phyloP scores from a whole-genome alignment of 2,329 filamentous ascomycete species.

The Pseudocercospora fuligena region DNA sequence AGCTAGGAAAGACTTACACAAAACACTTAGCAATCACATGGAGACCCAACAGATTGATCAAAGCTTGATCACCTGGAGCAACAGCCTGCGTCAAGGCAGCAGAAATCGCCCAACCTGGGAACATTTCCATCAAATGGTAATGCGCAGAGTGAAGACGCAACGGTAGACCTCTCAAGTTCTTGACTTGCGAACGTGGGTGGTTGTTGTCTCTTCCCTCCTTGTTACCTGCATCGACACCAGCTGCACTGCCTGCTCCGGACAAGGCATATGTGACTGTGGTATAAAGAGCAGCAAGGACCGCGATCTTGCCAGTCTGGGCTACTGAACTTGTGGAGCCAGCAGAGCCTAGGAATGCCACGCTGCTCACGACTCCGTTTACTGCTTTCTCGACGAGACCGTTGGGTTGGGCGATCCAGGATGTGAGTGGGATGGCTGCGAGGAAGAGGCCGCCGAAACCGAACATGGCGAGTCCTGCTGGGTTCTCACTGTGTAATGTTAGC shows the following conservation, averaged over 20 bases:
- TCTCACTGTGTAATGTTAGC: constrained; percentile 25
- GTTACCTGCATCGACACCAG: constrained; percentile 30
- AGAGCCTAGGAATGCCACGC: constrained; percentile 32
- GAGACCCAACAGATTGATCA: constrained; percentile 39
- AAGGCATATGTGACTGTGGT: constrained; percentile 37
- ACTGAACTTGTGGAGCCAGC: constrained; percentile 28
- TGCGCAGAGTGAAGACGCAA: constrained; percentile 36
- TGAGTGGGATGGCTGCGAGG: constrained; percentile 38
- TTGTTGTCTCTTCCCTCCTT: constrained; percentile 37
- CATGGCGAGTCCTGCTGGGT: constrained; percentile 35
- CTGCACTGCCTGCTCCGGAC: constrained; percentile 35
- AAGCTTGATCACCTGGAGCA: constrained; percentile 34
- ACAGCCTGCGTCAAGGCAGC: constrained; percentile 38
- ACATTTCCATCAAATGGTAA: constrained; percentile 37
- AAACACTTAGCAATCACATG: constrained; percentile 39
- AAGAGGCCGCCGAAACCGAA: constrained; percentile 35
- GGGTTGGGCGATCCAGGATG: constrained; percentile 35
- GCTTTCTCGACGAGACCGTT: constrained; percentile 34
- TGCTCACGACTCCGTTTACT: constrained; percentile 34
- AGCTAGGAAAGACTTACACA: constrained; percentile 26
- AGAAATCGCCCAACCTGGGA: constrained; percentile 35
- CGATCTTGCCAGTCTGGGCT: constrained; percentile 35
- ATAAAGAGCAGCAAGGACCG: constrained; percentile 36
- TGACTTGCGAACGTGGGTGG: constrained; percentile 31
- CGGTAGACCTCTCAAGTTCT: constrained; percentile 33